These are phyloP conservation scores for Xylaria nigripes DNA, from an alignment of 495 filamentous ascomycete genomes.

Conservation along the genomic window DNA sequence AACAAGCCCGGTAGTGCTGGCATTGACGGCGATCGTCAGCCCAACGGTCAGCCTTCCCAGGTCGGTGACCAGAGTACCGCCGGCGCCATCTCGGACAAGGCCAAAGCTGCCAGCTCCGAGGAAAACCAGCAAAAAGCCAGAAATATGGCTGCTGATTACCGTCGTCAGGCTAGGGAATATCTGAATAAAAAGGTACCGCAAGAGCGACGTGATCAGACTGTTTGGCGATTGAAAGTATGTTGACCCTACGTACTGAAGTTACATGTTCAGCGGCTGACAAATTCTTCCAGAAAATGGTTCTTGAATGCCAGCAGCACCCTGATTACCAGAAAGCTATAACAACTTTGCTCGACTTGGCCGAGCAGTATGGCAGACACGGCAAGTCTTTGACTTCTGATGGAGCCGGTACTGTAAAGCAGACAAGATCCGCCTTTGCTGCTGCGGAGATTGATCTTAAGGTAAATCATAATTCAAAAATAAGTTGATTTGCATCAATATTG, in stretches of 20 bases:
- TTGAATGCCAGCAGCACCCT: conserved; percentile 87
- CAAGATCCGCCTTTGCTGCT: conserved; percentile 52
- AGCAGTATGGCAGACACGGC: conserved; percentile 74
- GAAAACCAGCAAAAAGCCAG: conserved; percentile 40
- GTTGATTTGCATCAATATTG: conserved; percentile 29
- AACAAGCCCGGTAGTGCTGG: conserved; percentile 31
- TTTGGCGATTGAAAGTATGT: conserved; percentile 73
- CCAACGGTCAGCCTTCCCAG: conserved; percentile 47
- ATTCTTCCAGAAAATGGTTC: conserved; percentile 67
- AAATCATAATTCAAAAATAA: conserved; percentile 19
- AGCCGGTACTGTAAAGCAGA: conserved; percentile 59
- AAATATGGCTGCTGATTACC: conserved; percentile 32
- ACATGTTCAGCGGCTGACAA: conserved; percentile 8
- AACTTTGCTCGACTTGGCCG: conserved; percentile 73
- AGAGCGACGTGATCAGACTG: conserved; percentile 87
- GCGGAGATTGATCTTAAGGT: conserved; percentile 79
- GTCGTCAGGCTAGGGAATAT: conserved; percentile 60
- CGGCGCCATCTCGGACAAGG: conserved; percentile 41
- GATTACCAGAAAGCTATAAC: conserved; percentile 88
- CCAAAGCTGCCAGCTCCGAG: conserved; percentile 36
- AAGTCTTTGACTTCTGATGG: conserved; percentile 55
- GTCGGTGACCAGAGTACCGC: conserved; percentile 49
- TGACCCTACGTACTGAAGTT: not conserved
- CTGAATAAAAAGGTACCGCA: conserved; percentile 75
- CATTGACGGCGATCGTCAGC: conserved; percentile 32